Base-by-base conservation (phyloP, 176 grass and related monocot genomes). In the sorghum (Sorghum bicolor) region DNA sequence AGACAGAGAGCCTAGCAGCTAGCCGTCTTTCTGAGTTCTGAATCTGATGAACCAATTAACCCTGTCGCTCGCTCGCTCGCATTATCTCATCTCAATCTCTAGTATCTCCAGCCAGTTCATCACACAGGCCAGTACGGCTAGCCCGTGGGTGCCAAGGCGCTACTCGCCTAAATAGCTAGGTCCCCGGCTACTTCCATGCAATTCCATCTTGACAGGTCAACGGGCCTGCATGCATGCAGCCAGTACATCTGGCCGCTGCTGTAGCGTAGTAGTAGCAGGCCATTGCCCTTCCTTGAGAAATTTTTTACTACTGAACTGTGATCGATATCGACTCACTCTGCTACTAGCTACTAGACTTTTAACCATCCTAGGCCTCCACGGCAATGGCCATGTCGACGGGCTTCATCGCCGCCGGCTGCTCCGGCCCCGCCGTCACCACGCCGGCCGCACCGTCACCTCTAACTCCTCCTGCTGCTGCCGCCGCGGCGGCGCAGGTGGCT, bases 331-430 rank as follows among this genome's bases (percentile, higher is more conserved):
- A 60, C 55, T 60, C 55, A 60, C 55, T 60, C 55, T 60, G 53
- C 20, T 58, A 25, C 9, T 60, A 9, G 2, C 7, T 60, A n/a
- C 8, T n/a, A 60, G 22, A 25, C 55, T 60, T 60, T 24, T 4
- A 60, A 1, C 8, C 55, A 60, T 10, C 5, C 34, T 84, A 88
- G 17, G 45, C 86, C 41, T 61, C 80, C 16, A 84, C 72, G 24
- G 39, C 63, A 48, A 83, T 84, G 75, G 36, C 72, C 67, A 57
- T 78, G 80, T 83, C 81, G n/a, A n/a, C n/a, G 37, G 86, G 63
- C 72, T 79, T 88, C 22, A 67, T 70, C 25, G 32, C 1, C 76
- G 3, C 16, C 57, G 44, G 44, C 44, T 78, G 36, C 57, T 38
- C 62, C 37, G 39, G 58, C 33, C 12, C 7, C 40, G 22, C 36